Evolutionary conservation across 306 rosid species (phyloP), one percentile per base, ranked within the genome.

Genomic region (Rosa multiflora): DNA sequence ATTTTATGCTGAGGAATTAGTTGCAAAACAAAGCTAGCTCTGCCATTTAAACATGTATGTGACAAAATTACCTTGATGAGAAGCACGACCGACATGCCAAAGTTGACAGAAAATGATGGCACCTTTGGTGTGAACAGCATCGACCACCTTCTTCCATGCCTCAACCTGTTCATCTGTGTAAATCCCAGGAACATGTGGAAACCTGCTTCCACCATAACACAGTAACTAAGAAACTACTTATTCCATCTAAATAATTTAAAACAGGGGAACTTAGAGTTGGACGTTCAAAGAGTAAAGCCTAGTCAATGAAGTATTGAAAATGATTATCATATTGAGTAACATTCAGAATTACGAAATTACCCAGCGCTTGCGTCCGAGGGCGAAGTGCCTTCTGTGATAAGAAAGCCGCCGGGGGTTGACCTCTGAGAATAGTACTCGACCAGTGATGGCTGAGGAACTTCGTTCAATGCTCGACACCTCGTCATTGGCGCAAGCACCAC

Each of bases 21-120:
- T 48, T 29, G 26, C 44, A 37, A 23, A 59, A 43, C 40, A 8
- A 8, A 18, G 11, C 5, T 14, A 18, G 15, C 8, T 8, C 13
- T 5, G n/a, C 48, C 23, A 67, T 15, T 2, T 35, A 37, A 6
- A 26, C 8, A 9, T 23, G 4, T 2, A 21, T 3, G 67, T 26
- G 37, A 29, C 0, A 61, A 20, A 4, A 14, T 15, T 81, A 90
- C 92, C 87, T 76, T 79, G 82, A 81, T 90, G 98, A 18, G 99
- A 93, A 6, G 98, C 98, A 67, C 98, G 93, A 47, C 99, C 99
- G 4, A 93, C 99, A 61, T 92, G 99, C 96, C 99, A 95, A 10
- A 95, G 88, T 77, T 95, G 99, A 85, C 98, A 93, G 82, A 91
- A 95, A 79, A 92, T 80, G 40, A 91, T 63, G 86, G 88, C 82